Evolutionary conservation across 139 green algal species (phyloP).

Genomic region (Mesostigma viride): DNA sequence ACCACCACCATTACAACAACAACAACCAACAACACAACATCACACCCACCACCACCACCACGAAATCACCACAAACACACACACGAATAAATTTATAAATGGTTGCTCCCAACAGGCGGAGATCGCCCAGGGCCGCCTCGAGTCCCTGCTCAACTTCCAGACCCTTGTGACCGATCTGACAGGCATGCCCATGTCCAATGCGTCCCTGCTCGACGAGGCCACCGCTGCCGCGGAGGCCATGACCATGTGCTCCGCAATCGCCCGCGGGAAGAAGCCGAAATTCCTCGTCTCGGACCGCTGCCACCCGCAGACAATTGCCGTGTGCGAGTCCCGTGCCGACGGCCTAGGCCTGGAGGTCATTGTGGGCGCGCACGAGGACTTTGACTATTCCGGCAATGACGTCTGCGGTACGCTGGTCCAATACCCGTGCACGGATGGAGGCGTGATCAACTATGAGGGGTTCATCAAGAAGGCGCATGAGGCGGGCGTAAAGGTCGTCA

Average conservation of each 20-base stretch:
- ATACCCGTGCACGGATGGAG: constrained; percentile 92
- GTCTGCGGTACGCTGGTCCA: constrained; percentile 90
- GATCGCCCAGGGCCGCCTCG: constrained; percentile 65
- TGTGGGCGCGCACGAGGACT: constrained; percentile 42
- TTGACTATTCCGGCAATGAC: constrained; percentile 64
- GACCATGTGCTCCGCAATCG: constrained; percentile 91
- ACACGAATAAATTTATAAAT: too few relatives aligned
- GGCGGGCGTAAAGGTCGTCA: constrained; percentile 37
- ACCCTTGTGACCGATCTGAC: constrained; percentile 94
- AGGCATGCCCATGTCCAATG: constrained; percentile 77
- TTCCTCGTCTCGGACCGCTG: constrained; percentile 80
- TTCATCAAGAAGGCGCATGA: constrained; percentile 36
- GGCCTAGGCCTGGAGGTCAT: constrained; percentile 80
- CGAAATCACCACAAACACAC: too few relatives aligned
- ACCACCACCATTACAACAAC: too few relatives aligned
- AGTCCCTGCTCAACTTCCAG: constrained; percentile 98
- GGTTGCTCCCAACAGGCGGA: too few relatives aligned
- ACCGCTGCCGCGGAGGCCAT: constrained; percentile 97
- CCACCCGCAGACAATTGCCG: constrained; percentile 97
- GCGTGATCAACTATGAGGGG: constrained; percentile 69
- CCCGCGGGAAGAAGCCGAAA: constrained; percentile 91
- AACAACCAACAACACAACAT: too few relatives aligned
- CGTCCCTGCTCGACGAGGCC: constrained; percentile 91
- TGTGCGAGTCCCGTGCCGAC: constrained; percentile 84
- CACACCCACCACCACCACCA: too few relatives aligned